Evolutionary conservation across 2,329 filamentous ascomycete species (phyloP).

Genomic region (Sclerotinia glacialis): DNA sequence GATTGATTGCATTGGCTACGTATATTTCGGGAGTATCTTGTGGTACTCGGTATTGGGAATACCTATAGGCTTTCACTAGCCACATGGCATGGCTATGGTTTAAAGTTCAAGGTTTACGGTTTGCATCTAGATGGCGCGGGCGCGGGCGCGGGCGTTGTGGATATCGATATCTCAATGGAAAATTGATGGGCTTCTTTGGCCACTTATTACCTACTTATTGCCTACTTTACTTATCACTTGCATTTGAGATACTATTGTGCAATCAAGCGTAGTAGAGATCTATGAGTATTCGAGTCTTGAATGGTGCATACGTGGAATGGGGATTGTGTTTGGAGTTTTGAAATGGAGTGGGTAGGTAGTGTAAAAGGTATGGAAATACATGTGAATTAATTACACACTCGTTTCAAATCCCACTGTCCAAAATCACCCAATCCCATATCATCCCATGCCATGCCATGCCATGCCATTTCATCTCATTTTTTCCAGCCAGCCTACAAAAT

Average conservation of each 20-base stretch:
- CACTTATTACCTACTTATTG: neutral
- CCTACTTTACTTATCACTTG: neutral
- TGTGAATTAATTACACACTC: neutral
- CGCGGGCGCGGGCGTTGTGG: constrained; percentile 7
- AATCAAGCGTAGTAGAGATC: neutral
- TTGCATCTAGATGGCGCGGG: constrained; percentile 14
- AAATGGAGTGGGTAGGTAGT: too few relatives aligned
- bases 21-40: neutral
- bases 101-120: too few relatives aligned
- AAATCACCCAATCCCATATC: neutral
- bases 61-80: neutral
- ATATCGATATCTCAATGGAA: neutral
- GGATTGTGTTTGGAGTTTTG: too few relatives aligned
- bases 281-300: neutral
- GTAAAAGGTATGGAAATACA: too few relatives aligned
- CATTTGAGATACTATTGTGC: neutral
- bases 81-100: neutral
- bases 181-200: neutral
- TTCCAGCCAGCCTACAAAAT: neutral
- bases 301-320: too few relatives aligned
- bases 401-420: neutral
- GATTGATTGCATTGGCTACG: neutral
- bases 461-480: neutral
- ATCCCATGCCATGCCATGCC: too few relatives aligned
- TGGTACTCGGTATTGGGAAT: neutral